Evolutionary conservation across 2,329 filamentous ascomycete species (phyloP), one percentile per base, ranked within the genome.

Genomic region (Aspergillus brunneoviolaceus): DNA sequence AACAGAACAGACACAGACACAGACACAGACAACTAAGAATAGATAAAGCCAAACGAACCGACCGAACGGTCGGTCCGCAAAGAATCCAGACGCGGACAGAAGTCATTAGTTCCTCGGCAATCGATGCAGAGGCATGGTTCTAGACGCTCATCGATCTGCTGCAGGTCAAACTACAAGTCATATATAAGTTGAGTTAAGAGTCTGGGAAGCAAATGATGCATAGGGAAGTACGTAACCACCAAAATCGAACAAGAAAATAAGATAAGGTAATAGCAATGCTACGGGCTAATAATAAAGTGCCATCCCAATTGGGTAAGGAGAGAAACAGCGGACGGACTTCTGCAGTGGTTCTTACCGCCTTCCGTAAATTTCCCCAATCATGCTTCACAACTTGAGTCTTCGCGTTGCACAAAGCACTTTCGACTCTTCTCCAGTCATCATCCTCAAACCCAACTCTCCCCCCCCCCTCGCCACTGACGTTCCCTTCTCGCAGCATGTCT

Each of bases 351-450:
- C 12, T 16, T 62, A 6, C 19, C 49, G 58, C 51, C 54, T 29
- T 4, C 69, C 69, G 67, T 71, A 69, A 72, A 70, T 63, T 69
- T 70, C 65, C 33, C 33, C 50, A 52, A 10, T 29, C 39, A 45
- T 45, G 39, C 16, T 16, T 16, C 7, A n/a, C 16, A 29, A 29
- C 16, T 16, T 16, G 9, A 7, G n/a, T 16, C 39, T 7, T 16
- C 39, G 39, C 16, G 39, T 45, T 45, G 39, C 16, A 45, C 39
- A 45, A 45, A 45, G 39, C 39, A 45, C 14, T 19, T 14, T 16
- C 19, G 21, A 51, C 27, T 23, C 33, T 21, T 19, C 42, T 21
- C 33, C 39, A 47, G 33, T 35, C 33, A 35, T 12, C 33, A 5
- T 35, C 33, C 14, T 35, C 11, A 49, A n/a, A 2, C 10, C 39